Base-by-base conservation (phyloP, 352 stramenopile species). In the Saprolegnia parasitica region DNA sequence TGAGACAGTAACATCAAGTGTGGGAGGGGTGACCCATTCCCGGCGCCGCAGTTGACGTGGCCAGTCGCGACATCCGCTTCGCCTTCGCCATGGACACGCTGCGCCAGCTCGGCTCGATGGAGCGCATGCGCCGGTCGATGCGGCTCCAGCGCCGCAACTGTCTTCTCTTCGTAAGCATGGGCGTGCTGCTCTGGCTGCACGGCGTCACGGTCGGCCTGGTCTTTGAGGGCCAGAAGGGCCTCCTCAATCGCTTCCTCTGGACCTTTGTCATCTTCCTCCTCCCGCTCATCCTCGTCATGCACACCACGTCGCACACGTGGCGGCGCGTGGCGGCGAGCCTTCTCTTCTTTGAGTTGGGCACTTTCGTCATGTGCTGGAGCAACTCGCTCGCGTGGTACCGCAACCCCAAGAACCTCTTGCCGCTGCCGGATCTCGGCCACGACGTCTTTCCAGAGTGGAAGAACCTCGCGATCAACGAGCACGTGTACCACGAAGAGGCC, bases 351-450 rank as follows among this genome's bases (percentile, higher is more conserved):
- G 63, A 70, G 52, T 24, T 70, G 18, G 63, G 42, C 21, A 70
- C 63, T 5, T 70, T 70, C 39, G 54, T 52, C 50, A 70, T 70
- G 63, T 70, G 63, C 54, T 70, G 55, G n/a, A 70, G 63, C 54
- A 70, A 70, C 21, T 70, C 63, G 32, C 54, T 70, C 6, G 63
- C 63, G 23, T 70, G 63, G 63, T 70, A 61, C 24, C 63, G 63
- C 32, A 70, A 70, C 26, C 63, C 63, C 16, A 70, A 70, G 54
- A 70, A 70, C 26, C 39, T 70, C 9, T 29, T 70, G 39, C 63
- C 63, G 21, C 39, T 70, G 26, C 63, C 63, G 6, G 63, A 70
- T 24, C 50, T 70, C 23, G 63, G 63, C 63, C 63, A 70, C 39
- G 63, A 70, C 54, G 45, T 70, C 39, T 40, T 70, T 42, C 63